Conservation (phyloP, 768 basidiomycete species). For the Hydnum rufescens region DNA sequence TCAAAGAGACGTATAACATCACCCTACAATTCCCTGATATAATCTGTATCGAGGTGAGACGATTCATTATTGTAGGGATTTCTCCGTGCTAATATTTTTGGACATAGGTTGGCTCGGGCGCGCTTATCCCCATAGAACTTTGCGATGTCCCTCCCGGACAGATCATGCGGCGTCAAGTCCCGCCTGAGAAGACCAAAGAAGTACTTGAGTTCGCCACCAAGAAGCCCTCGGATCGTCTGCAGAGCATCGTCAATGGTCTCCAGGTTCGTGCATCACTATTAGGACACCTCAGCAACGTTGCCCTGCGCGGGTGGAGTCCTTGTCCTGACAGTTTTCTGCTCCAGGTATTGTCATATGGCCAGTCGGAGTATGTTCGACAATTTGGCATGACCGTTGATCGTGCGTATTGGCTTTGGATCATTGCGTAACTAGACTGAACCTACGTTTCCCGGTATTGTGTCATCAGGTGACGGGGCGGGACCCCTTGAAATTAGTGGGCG, state of each 20-base stretch:
- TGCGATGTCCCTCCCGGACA: slow-evolving; percentile 46
- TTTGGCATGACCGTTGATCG: slow-evolving; percentile 46
- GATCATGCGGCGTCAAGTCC: slow-evolving; percentile 51
- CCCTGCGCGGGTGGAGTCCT: slow-evolving; percentile 25
- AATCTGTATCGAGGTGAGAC: slow-evolving; percentile 44
- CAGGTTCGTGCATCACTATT: slow-evolving; percentile 23
- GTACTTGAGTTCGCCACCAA: slow-evolving; percentile 50
- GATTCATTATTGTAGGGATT: neutral
- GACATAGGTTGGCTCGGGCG: slow-evolving; percentile 36
- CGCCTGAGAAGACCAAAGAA: slow-evolving; percentile 40
- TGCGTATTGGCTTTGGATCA: slow-evolving; percentile 11
- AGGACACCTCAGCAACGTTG: too few relatives aligned
- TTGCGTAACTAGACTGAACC: neutral
- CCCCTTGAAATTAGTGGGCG: slow-evolving; percentile 43
- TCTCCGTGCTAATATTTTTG: neutral
- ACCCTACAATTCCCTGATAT: slow-evolving; percentile 40
- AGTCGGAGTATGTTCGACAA: slow-evolving; percentile 52
- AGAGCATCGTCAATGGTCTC: slow-evolving; percentile 33
- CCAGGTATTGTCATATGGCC: slow-evolving; percentile 31
- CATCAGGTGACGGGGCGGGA: slow-evolving; percentile 12
- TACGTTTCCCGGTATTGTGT: neutral
- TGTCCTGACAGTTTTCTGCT: slow-evolving; percentile 8
- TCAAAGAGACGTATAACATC: slow-evolving; percentile 30
- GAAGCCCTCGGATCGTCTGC: slow-evolving; percentile 36
- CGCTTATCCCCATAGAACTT: slow-evolving; percentile 45